Base-by-base conservation (phyloP, 192 early-diverging fungal species). In the Chytriomyces hyalinus region DNA sequence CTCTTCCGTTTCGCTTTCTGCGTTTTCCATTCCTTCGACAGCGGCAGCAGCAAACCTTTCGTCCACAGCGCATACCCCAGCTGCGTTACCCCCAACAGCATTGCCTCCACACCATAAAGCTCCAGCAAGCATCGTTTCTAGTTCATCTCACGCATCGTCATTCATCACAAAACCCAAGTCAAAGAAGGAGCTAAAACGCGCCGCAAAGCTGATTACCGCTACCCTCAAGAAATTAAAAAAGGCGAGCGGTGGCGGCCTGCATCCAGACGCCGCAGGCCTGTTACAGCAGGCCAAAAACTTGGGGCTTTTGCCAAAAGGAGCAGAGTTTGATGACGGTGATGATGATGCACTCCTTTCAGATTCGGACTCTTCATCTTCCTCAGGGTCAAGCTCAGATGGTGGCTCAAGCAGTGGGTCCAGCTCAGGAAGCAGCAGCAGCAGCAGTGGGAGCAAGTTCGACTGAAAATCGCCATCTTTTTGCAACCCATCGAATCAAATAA, bases 151-250 rank as follows among this genome's bases (percentile, higher is more conserved):
- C 26, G 17, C 71, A 15, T 15, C 63, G 24, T 28, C 63, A 22
- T 65, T 63, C 59, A 3, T 63, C 61, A 6, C 57, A 28, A 73
- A 73, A 43, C 59, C 71, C 45, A 73, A 73, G 47, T 73, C 71
- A 53, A 73, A 61, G 62, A 73, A 73, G 61, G 57, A 61, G 26
- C 60, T 73, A 5, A 24, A 36, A 10, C 8, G 46, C 6, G 71
- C 71, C 6, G 71, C 71, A 45, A 73, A 73, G 43, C 24, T 73
- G 61, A 73, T 73, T 62, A 73, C 46, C 6, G 71, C n/a, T 15
- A 63, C 71, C 8, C 26, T 73, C 3, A 73, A 73, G 43, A 73
- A 73, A 45, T 60, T 73, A 11, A 73, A 73, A 26, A 60, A 62
- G 47, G 71, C 71, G 20, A 70, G 45, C 24, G 22, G 49, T 44